Conservation (phyloP, 1,284 basidiomycete species). For the Heterobasidion annosum region DNA sequence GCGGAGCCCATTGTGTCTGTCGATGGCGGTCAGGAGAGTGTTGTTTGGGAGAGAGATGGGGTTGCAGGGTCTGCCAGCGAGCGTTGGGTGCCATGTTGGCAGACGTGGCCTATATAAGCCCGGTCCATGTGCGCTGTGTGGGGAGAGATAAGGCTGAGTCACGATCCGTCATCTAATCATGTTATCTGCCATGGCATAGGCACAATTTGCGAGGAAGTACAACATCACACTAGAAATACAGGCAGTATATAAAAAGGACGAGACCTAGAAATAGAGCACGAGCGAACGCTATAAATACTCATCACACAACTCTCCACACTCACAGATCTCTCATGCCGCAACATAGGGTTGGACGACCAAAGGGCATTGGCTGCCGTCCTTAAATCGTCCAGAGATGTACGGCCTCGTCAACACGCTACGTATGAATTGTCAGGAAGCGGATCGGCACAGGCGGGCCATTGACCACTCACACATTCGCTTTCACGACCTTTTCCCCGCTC, state of each 20-base stretch:
- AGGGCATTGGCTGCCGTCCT: slow-evolving; percentile 63
- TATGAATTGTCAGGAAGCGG: slow-evolving; percentile 3
- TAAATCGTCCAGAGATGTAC: slow-evolving; percentile 49
- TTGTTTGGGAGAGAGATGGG: neutral
- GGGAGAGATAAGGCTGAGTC: no score
- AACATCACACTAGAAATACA: neutral
- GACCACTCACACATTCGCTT: slow-evolving; percentile 58
- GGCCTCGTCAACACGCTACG: slow-evolving; percentile 64
- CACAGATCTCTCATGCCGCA: neutral
- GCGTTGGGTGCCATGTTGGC: neutral
- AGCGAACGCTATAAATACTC: neutral
- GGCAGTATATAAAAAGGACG: no score
- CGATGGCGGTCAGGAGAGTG: neutral
- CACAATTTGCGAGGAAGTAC: no score
- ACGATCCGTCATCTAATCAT: no score
- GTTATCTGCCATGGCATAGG: no score
- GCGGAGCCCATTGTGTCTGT: slow-evolving; percentile 38
- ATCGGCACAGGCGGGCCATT: neutral
- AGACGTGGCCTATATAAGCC: no score
- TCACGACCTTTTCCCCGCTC: slow-evolving; percentile 48
- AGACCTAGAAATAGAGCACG: no score
- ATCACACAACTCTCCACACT: neutral
- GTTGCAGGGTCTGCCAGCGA: neutral
- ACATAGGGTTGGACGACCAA: slow-evolving; percentile 36
- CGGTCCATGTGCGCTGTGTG: no score